phyloP scores from a whole-genome alignment of 2,329 filamentous ascomycete genomes.

The Hypoxylon rubiginosum region DNA sequence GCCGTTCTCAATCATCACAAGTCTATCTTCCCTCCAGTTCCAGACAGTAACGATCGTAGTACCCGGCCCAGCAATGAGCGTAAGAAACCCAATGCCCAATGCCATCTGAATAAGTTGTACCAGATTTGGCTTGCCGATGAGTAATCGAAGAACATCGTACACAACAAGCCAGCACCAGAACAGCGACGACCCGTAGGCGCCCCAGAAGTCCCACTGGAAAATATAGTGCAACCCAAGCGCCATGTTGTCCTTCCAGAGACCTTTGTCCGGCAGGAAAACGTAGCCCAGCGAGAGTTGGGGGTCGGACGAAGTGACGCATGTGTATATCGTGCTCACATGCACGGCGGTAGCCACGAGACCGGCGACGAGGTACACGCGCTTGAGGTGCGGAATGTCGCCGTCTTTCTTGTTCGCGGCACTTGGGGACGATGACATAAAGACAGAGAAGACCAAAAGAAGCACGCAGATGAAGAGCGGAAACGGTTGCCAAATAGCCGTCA shows the following conservation, averaged over 20 bases:
- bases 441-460: constrained; percentile 39
- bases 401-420: constrained; percentile 4
- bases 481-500: constrained; percentile 49
- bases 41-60: constrained; percentile 44
- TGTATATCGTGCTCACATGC: constrained; percentile 44
- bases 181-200: constrained; percentile 44
- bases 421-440: constrained; percentile 21
- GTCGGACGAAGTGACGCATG: constrained; percentile 41
- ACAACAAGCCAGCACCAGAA: constrained; percentile 47
- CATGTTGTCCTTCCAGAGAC: constrained; percentile 39
- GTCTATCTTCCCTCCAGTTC: constrained; percentile 48
- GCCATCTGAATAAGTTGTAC: constrained; percentile 36
- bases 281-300: constrained; percentile 43
- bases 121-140: constrained; percentile 20
- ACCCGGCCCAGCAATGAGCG: constrained; percentile 46
- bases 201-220: constrained; percentile 50
- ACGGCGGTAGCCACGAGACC: constrained; percentile 40
- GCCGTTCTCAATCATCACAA: constrained; percentile 46
- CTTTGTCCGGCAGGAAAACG: constrained; percentile 45
- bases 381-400: constrained; percentile 47
- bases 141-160: constrained; percentile 44
- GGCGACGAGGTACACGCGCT: constrained; percentile 43
- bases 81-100: constrained; percentile 37
- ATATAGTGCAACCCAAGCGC: constrained; percentile 49
- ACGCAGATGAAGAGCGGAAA: constrained; percentile 45